Percentiles rank a stretch among this genome's conserved stretches.
phyloP scores from a whole-genome alignment of 73 alveolate species.

The Durusdinium trenchii region DNA sequence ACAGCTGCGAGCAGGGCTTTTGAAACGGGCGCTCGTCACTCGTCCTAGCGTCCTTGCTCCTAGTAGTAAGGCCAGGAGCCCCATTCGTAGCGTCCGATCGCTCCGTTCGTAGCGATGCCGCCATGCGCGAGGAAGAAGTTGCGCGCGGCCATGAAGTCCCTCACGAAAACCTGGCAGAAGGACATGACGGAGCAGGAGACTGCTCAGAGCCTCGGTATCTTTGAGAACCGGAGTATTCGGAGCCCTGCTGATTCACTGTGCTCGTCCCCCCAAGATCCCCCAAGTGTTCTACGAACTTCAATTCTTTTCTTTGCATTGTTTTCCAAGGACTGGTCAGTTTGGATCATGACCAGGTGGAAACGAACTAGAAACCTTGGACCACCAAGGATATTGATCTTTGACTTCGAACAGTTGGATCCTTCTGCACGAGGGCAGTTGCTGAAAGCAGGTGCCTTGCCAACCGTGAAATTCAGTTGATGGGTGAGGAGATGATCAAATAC shows the following conservation, averaged over 20 bases:
- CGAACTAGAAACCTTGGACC: background rate
- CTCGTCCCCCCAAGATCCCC: background rate
- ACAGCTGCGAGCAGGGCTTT: too few relatives aligned
- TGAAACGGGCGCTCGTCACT: too few relatives aligned
- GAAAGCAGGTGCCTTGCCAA: background rate
- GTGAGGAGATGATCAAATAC: background rate
- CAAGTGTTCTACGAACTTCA: too few relatives aligned
- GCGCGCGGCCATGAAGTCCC: constrained; percentile 60
- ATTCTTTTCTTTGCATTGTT: too few relatives aligned
- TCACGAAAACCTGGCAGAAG: constrained; percentile 59
- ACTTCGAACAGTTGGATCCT: constrained; percentile 25
- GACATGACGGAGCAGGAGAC: constrained; percentile 36
- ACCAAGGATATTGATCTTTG: background rate
- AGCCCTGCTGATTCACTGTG: background rate
- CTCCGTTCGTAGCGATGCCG: background rate
- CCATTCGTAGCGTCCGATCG: too few relatives aligned
- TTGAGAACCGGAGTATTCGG: background rate
- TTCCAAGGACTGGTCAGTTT: background rate
- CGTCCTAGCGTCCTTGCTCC: too few relatives aligned
- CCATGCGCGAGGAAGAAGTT: constrained; percentile 55
- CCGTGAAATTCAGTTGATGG: background rate
- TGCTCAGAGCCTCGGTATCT: constrained; percentile 18
- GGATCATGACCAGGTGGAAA: background rate
- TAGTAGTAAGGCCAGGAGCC: too few relatives aligned
- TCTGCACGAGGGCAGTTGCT: constrained; percentile 43